Conservation (phyloP, 2,329 filamentous ascomycete species). For the Graphilbum sp. region DNA sequence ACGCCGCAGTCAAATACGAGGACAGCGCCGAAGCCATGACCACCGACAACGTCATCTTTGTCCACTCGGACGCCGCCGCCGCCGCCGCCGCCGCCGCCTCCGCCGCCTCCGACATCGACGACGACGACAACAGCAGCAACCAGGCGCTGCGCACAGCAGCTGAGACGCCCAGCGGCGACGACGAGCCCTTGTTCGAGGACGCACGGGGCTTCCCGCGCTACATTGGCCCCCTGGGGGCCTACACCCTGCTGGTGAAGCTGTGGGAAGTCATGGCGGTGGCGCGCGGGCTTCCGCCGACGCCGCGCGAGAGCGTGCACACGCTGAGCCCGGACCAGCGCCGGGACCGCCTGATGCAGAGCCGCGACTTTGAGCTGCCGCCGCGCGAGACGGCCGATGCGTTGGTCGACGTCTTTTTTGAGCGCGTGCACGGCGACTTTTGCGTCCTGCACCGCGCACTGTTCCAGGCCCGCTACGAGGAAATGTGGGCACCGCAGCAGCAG, state of each 20-base stretch:
- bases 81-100: too few species aligned
- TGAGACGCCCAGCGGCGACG: not conserved
- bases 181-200: slow-evolving; percentile 7
- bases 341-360: too few species aligned
- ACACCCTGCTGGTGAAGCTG: slow-evolving; percentile 7
- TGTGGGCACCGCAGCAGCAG: slow-evolving; percentile 3
- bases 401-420: slow-evolving; percentile 7
- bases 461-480: slow-evolving; percentile 7
- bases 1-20: too few species aligned
- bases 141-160: too few species aligned
- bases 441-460: slow-evolving; percentile 9
- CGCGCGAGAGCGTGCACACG: slow-evolving; percentile 1
- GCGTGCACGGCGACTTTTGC: slow-evolving; percentile 10
- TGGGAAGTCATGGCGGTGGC: slow-evolving; percentile 6
- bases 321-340: too few species aligned
- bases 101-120: not conserved
- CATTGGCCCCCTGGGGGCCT: slow-evolving; percentile 8
- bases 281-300: not conserved
- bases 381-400: slow-evolving; percentile 8
- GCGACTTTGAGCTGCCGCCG: slow-evolving; percentile 6
- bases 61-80: too few species aligned
- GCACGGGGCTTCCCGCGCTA: slow-evolving; percentile 6
- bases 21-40: too few species aligned
- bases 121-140: not conserved
- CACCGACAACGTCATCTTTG: not conserved